Evolutionary conservation across 495 filamentous ascomycete species (phyloP), one percentile per base, ranked within the genome.

Genomic region (Penicillium coprophilum): DNA sequence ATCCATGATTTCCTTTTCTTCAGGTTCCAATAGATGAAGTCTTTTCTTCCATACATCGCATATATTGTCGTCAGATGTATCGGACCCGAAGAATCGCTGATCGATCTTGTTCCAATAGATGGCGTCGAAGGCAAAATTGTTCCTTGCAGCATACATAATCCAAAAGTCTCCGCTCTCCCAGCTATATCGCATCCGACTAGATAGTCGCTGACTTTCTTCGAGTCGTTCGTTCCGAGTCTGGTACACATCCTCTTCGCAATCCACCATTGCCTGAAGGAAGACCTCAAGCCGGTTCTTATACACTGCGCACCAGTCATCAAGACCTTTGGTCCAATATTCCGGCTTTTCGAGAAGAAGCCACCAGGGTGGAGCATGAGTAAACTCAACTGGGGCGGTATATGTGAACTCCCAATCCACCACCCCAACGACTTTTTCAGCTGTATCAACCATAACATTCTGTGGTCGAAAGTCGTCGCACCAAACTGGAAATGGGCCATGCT

Each of bases 391-490:
- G 1, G 59, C 59, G n/a, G 59, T 36, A 19, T 61, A 61, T 31
- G 59, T 50, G 15, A 61, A 61, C 34, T 58, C 59, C 55, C 55
- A 58, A 20, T 61, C 50, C 9, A 61, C 15, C 0, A 48, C 55
- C 6, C 59, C 59, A 12, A 36, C 27, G 17, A 53, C 31, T 21
- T 47, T 12, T 10, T 36, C 52, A n/a, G n/a, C n/a, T 41, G 47
- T 28, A 46, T 63, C 54, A 21, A 69, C 47, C 9, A 72, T 53
- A 6, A 70, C 56, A 61, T 71, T 72, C 15, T 28, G 55, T 10
- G 62, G 66, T 6, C 53, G 54, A 12, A 73, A 53, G 34, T 71
- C 68, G 41, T 73, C 68, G 34, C 64, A 71, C 45, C 69, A 58
- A 1, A 73, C n/a, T n/a, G n/a, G n/a, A n/a, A n/a, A n/a, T n/a